Percentiles rank a stretch among this genome's conserved stretches.
These are phyloP conservation scores for Chlorella sp. DNA, from an alignment of 139 green algal species.

Conservation along the genomic window DNA sequence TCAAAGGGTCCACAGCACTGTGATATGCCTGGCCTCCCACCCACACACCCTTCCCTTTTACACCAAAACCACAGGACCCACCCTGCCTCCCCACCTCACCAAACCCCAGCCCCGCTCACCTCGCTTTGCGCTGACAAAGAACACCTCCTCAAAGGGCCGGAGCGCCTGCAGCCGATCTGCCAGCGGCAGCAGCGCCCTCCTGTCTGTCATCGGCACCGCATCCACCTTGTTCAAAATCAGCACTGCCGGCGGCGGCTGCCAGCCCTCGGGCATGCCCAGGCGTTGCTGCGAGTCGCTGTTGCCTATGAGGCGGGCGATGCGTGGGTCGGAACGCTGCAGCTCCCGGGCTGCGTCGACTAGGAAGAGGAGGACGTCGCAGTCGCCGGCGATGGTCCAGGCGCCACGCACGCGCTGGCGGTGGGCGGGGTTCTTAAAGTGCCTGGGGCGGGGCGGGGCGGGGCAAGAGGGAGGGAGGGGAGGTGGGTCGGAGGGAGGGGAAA, in stretches of 20 bases:
- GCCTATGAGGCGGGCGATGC: constrained; percentile 45
- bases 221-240: constrained; percentile 72
- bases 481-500: not conserved
- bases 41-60: not conserved
- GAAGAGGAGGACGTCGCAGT: constrained; percentile 73
- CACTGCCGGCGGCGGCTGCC: not conserved
- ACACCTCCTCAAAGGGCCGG: constrained; percentile 41
- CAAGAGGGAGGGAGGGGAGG: no score
- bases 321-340: constrained; percentile 53
- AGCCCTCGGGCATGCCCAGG: not conserved
- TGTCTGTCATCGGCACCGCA: constrained; percentile 4
- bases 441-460: not conserved
- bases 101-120: not conserved
- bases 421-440: constrained; percentile 22
- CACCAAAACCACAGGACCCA: not conserved
- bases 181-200: constrained; percentile 18
- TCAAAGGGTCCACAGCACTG: constrained; percentile 34
- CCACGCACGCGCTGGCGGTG: constrained; percentile 60
- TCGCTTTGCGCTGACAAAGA: constrained; percentile 35
- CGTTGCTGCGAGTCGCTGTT: constrained; percentile 1
- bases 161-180: constrained; percentile 6
- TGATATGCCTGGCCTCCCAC: not conserved
- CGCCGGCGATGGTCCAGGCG: constrained; percentile 64
- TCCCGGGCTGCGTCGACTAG: constrained; percentile 75
- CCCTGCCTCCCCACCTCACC: not conserved